phyloP scores from a whole-genome alignment of 805 yeast genomes.

The Saturnispora besseyi region DNA sequence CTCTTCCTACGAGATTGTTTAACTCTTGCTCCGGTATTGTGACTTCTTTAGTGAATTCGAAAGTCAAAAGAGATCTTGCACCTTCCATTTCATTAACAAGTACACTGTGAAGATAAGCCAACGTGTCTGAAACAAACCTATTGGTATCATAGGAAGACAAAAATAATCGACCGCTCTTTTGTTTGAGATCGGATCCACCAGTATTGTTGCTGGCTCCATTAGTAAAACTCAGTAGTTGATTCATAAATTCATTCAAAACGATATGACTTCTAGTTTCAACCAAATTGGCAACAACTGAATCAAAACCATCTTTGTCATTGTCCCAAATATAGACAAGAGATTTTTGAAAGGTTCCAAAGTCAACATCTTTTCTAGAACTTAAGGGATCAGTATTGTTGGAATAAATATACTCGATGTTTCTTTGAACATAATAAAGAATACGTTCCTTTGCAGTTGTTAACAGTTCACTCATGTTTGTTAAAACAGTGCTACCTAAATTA shows the following conservation, averaged over 20 bases:
- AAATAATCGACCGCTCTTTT: constrained; percentile 33
- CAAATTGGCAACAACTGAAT: constrained; percentile 52
- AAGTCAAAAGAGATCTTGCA: constrained; percentile 51
- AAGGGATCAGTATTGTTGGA: constrained; percentile 11
- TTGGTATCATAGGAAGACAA: constrained; percentile 71
- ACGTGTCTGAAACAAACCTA: constrained; percentile 74
- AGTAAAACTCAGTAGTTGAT: constrained; percentile 39
- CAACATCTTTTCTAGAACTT: background rate
- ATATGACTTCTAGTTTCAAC: constrained; percentile 58
- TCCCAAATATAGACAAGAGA: constrained; percentile 24
- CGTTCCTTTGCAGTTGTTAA: constrained; percentile 47
- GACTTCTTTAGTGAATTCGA: constrained; percentile 18
- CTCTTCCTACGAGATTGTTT: constrained; percentile 23
- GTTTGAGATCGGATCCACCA: constrained; percentile 21
- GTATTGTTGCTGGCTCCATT: constrained; percentile 11
- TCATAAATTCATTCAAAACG: constrained; percentile 57
- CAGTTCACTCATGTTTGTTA: constrained; percentile 45
- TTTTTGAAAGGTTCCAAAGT: constrained; percentile 21
- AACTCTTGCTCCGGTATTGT: constrained; percentile 14
- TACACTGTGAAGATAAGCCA: constrained; percentile 80
- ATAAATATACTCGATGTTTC: constrained; percentile 23
- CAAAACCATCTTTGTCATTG: constrained; percentile 42
- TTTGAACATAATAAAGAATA: constrained; percentile 34
- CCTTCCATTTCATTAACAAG: constrained; percentile 83
- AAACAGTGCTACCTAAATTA: constrained; percentile 53